These are phyloP conservation scores for Talaromyces thailandensis DNA, from an alignment of 495 filamentous ascomycete species.

Conservation along the genomic window DNA sequence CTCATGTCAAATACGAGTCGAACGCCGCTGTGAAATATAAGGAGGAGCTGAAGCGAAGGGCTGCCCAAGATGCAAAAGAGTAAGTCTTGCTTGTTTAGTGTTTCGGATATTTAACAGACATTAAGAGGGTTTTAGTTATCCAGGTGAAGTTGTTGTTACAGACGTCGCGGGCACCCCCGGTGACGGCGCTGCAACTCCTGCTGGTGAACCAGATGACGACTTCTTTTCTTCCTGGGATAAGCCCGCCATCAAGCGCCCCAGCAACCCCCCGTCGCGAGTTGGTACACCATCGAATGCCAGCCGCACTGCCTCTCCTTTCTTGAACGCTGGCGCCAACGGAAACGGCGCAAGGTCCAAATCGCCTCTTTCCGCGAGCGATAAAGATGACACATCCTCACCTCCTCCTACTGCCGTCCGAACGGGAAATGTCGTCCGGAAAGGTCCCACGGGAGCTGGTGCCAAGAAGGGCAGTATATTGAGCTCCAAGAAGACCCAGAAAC, in stretches of 20 bases:
- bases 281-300: slow-evolving; percentile 78
- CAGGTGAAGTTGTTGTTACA: slow-evolving; percentile 76
- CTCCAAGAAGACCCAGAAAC: slow-evolving; percentile 77
- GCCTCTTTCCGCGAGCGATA: slow-evolving; percentile 59
- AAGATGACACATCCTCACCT: slow-evolving; percentile 28
- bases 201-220: slow-evolving; percentile 75
- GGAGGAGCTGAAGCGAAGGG: slow-evolving; percentile 80
- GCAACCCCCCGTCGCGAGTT: slow-evolving; percentile 85
- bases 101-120: slow-evolving; percentile 3
- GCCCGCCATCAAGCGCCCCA: slow-evolving; percentile 92
- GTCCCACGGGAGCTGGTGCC: slow-evolving; percentile 44
- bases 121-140: slow-evolving; percentile 50
- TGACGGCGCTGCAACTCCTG: slow-evolving; percentile 61
- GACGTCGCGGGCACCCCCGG: slow-evolving; percentile 53
- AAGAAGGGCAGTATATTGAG: slow-evolving; percentile 80
- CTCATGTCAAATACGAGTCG: slow-evolving; percentile 92
- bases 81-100: slow-evolving; percentile 24
- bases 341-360: slow-evolving; percentile 73
- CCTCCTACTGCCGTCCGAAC: slow-evolving; percentile 58
- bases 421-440: slow-evolving; percentile 69
- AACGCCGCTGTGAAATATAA: slow-evolving; percentile 90
- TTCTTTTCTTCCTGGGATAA: slow-evolving; percentile 99
- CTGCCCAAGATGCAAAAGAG: slow-evolving; percentile 71
- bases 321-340: slow-evolving; percentile 61
- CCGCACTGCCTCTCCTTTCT: slow-evolving; percentile 80